Conservation (phyloP, 768 basidiomycete species). For the Hygrocybe coccinea region DNA sequence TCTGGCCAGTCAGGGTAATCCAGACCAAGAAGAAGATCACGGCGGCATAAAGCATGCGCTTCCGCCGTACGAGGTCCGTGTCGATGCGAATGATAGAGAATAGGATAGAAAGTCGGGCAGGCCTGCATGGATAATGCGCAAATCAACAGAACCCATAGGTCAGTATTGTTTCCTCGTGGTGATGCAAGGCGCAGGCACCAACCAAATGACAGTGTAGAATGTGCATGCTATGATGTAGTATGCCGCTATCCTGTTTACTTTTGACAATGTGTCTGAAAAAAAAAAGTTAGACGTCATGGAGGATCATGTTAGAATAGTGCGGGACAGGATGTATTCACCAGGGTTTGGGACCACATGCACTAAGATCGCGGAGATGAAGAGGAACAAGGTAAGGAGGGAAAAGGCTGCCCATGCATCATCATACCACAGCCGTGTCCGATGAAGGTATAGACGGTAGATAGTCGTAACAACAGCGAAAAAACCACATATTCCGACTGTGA, state of each 20-base stretch:
- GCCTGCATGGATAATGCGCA: constrained; percentile 24
- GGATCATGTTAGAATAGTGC: constrained; percentile 7
- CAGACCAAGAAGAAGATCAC: constrained; percentile 28
- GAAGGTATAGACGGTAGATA: constrained; percentile 27
- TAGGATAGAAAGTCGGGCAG: constrained; percentile 47
- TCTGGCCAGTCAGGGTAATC: constrained; percentile 38
- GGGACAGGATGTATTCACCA: constrained; percentile 16
- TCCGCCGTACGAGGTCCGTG: constrained; percentile 28
- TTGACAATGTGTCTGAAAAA: constrained; percentile 2
- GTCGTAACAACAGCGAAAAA: constrained; percentile 31
- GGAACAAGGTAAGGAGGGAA: constrained; percentile 24
- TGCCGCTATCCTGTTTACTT: constrained; percentile 19
- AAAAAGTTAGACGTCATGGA: constrained; percentile 10
- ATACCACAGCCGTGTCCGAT: constrained; percentile 30
- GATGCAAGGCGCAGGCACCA: neutral
- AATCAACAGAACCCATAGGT: too few species aligned
- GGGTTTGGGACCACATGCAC: constrained; percentile 22
- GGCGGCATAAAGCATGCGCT: constrained; percentile 27
- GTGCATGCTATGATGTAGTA: constrained; percentile 35
- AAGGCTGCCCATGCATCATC: constrained; percentile 36
- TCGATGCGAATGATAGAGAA: constrained; percentile 53
- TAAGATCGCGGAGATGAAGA: constrained; percentile 28
- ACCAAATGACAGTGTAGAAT: constrained; percentile 42
- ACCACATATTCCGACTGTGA: constrained; percentile 31
- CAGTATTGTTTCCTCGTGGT: neutral